A percentile compares a stretch with the other conserved stretches of the same genome.
phyloP scores from a whole-genome alignment of 306 rosid species.

The Rosa lucieae region DNA sequence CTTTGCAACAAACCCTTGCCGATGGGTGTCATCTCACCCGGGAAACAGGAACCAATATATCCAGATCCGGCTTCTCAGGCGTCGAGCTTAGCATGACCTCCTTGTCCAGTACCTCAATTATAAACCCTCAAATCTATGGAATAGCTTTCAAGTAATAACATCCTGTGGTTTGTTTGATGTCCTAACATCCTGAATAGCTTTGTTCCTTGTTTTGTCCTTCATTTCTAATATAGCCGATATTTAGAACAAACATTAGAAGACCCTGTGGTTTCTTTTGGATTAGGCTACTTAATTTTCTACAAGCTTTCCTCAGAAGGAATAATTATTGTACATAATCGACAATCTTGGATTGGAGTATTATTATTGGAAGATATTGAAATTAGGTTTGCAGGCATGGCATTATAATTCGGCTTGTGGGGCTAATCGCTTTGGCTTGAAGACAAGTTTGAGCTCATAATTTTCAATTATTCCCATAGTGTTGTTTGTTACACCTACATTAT shows the following conservation, averaged over 20 bases:
- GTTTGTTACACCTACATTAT: conserved; percentile 1
- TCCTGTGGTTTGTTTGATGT: background rate
- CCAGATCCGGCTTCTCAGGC: conserved; percentile 61
- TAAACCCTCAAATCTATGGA: conserved; percentile 76
- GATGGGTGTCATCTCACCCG: conserved; percentile 84
- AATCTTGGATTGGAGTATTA: background rate
- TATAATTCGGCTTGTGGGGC: conserved; percentile 9
- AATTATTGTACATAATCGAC: background rate
- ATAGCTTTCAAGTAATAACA: conserved; percentile 50
- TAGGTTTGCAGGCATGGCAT: background rate
- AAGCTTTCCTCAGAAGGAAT: background rate
- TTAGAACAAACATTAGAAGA: background rate
- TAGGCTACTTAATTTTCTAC: background rate
- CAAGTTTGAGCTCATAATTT: background rate
- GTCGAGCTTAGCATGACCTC: conserved; percentile 49
- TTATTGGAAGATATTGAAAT: background rate
- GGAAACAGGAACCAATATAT: conserved; percentile 56
- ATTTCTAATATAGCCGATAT: background rate
- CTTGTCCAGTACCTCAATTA: conserved; percentile 45
- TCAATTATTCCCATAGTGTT: background rate
- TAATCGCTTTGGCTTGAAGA: background rate
- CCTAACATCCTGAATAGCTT: background rate
- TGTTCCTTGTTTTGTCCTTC: background rate
- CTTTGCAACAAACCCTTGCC: conserved; percentile 61
- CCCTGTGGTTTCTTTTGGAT: background rate